Base-by-base conservation (phyloP, 2,329 filamentous ascomycete species). In the Byssoonygena ceratinophila region DNA sequence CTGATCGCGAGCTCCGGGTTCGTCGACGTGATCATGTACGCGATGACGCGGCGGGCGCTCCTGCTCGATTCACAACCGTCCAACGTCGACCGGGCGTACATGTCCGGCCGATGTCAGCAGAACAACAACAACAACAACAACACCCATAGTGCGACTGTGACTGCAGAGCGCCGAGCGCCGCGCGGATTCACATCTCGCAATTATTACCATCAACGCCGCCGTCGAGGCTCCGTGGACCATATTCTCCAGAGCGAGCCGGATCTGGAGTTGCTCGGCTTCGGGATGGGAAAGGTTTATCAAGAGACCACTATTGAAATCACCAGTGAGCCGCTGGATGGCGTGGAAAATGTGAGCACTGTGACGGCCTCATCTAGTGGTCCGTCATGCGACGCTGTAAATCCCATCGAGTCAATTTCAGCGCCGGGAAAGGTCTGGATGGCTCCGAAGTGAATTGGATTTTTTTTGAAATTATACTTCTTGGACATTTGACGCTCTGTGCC, bases 1-100 rank as follows among this genome's bases (percentile, higher is more conserved):
- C 68, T 81, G 59, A 78, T 81, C 54, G 77, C 77, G 2, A 77
- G 73, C 29, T 81, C 78, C 53, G 79, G 79, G 16, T 74, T 78
- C 66, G 73, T 81, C 18, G 78, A 82, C 59, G 76, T 78, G 11
- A 61, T 79, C 1, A 69, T 82, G 2, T 82, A 81, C 66, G 77
- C 76, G 0, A 64, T 79, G 4, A 81, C 79, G 0, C 73, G 79
- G 12, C 74, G 74, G 52, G 75, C 76, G 44, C 71, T 81, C 56
- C 71, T 81, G 34, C 67, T 76, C 59, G 73, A 74, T 54, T 72
- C 75, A 47, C 74, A 76, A 54, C 68, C 66, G 14, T 68, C 66
- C 65, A 55, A 57, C 18, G 12, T 67, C 59, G 59, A 66, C 55
- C 58, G 61, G 59, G 64, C 62, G 40, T 68, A 67, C 57, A 5